Base-by-base conservation (phyloP, 2,329 filamentous ascomycete genomes). In the Fusarium sarcochroum region DNA sequence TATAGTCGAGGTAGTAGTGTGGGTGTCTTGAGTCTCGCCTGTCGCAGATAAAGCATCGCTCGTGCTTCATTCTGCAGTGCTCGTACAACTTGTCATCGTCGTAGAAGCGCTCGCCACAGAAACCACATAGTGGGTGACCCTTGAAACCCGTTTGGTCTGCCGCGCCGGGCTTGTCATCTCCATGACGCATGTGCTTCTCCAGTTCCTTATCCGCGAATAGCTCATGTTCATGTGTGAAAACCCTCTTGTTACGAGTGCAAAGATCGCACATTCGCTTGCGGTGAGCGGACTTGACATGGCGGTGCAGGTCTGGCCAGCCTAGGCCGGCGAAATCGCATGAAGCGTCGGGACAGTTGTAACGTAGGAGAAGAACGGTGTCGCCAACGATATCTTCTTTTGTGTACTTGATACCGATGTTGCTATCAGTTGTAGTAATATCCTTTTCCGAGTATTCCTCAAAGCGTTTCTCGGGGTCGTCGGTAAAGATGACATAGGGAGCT, bases 201-300 rank as follows among this genome's bases (percentile, higher is more conserved):
- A 98, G 84, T 71, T 95, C 93, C 67, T 90, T 87, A 65, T 89
- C 87, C 1, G 92, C 91, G 78, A 98, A 98, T 2, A 99, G 86
- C 67, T 97, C 93, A 77, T 99, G 96, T 80, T 99, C 96, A 80
- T 99, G 96, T 2, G 96, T 98, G 74, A 99, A 99, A 34, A 98
- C 94, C 76, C 97, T 98, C 81, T 99, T 99, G 83, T 98, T 94
- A 63, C 94, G 86, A 8, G 94, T 87, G 80, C 94, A 98, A 13
- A 97, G 85, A 78, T 97, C 93, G 79, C 92, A 97, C 91, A 97
- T 94, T 77, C 92, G 90, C 81, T 95, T 97, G 68, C 90, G 86
- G 82, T 99, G 96, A 59, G 87, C 87, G 52, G 84, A 88, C 76
- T 91, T 92, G 58, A 98, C 95, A 83, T 99, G 93, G 72, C 94